Percentiles rank a stretch among this genome's conserved stretches.
These are phyloP conservation scores for Mycena crocata DNA, from an alignment of 768 basidiomycete genomes.

Conservation along the genomic window DNA sequence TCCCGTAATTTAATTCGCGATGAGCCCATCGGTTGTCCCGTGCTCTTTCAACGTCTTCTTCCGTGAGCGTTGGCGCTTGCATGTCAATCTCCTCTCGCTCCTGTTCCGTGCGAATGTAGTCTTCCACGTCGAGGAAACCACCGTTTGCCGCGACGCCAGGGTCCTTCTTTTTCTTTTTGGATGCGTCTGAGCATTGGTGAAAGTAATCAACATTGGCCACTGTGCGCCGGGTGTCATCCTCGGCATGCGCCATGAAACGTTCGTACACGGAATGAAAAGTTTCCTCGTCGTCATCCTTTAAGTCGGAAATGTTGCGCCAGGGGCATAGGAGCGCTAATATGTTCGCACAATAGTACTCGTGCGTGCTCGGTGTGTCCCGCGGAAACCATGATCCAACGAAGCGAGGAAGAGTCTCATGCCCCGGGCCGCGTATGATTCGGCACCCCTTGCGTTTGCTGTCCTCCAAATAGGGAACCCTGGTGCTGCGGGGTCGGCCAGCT, in stretches of 20 bases:
- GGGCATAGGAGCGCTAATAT: conserved; percentile 53
- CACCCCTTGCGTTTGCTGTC: not conserved
- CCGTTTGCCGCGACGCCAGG: not conserved
- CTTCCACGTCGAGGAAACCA: conserved; percentile 2
- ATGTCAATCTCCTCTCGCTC: not conserved
- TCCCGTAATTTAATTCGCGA: not conserved
- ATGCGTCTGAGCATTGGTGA: conserved; percentile 41
- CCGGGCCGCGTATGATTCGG: conserved; percentile 31
- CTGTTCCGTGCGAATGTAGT: not conserved
- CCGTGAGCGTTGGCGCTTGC: not conserved
- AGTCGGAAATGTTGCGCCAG: conserved; percentile 47
- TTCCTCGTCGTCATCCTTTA: conserved; percentile 40
- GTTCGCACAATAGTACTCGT: conserved; percentile 47
- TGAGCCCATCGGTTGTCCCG: not conserved
- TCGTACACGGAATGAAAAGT: too few relatives aligned
- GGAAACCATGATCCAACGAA: conserved; percentile 54
- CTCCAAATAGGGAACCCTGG: conserved; percentile 27
- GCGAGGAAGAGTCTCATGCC: conserved; percentile 49
- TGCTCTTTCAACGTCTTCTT: not conserved
- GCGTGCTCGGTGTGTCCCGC: conserved; percentile 37
- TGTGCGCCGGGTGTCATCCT: conserved; percentile 18
- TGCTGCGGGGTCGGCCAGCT: conserved; percentile 27
- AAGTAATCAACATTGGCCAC: conserved; percentile 49
- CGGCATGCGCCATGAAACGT: too few relatives aligned
- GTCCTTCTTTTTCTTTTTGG: conserved; percentile 10